phyloP scores from a whole-genome alignment of 2,329 filamentous ascomycete species.

The Berkeleyomyces rouxiae region DNA sequence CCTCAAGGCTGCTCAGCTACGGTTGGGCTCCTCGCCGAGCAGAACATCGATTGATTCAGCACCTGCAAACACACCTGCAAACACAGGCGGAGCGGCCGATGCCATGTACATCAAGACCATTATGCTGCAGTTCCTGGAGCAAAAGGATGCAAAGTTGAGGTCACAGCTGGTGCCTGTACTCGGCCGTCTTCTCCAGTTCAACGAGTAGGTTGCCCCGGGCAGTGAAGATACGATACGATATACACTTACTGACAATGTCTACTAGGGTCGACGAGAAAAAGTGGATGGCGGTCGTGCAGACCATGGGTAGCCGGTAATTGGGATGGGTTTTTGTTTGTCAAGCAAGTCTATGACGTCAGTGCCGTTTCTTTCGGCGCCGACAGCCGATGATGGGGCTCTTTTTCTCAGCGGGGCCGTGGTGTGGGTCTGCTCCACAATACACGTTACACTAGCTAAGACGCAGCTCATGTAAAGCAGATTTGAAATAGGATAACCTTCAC shows the following conservation, averaged over 20 bases:
- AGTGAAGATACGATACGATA: no score
- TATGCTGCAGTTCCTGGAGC: constrained; percentile 63
- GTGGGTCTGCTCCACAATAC: constrained; percentile 5
- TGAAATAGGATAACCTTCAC: background rate
- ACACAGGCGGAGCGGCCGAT: constrained; percentile 24
- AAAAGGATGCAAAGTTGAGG: constrained; percentile 60
- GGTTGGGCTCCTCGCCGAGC: constrained; percentile 23
- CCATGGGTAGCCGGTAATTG: constrained; percentile 15
- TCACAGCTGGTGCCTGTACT: constrained; percentile 63
- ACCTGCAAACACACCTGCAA: constrained; percentile 16
- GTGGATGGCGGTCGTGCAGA: constrained; percentile 18
- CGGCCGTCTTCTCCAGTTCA: constrained; percentile 59
- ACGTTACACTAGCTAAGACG: constrained; percentile 1
- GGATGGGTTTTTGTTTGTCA: background rate
- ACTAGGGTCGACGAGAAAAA: constrained; percentile 18
- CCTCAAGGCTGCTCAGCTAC: constrained; percentile 34
- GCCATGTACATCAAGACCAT: constrained; percentile 64
- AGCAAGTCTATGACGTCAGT: background rate
- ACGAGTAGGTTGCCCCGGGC: constrained; percentile 39
- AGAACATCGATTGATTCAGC: constrained; percentile 31
- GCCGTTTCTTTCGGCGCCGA: background rate
- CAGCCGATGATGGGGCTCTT: background rate
- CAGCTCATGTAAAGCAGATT: background rate
- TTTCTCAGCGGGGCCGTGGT: background rate
- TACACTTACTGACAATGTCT: constrained; percentile 15